Base-by-base conservation (phyloP, 2,329 filamentous ascomycete genomes). In the Paracoccidioides lutzii region DNA sequence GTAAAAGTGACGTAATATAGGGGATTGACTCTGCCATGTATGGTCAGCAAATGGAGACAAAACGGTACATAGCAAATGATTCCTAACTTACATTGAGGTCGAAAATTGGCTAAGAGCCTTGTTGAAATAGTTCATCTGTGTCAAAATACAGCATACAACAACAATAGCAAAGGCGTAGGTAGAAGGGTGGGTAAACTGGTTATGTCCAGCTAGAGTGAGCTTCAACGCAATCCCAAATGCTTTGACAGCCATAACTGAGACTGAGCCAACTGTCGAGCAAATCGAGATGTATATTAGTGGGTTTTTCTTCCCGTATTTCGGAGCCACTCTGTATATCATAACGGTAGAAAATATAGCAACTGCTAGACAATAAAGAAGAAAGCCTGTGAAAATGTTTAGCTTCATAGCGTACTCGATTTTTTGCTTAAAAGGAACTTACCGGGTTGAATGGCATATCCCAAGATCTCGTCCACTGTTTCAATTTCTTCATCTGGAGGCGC, bases 111-210 rank as follows among this genome's bases (percentile, higher is more conserved):
- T 94, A 58, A 98, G 76, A 6, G 93, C 93, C 73, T 98, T 98
- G 78, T 98, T 98, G 74, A 98, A 95, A 73, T 98, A 98, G 73
- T 98, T 98, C 93, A 98, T 97, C 77, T 98, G 93, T 7, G 90
- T 96, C 62, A 98, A 72, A 67, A 98, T 97, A 76, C 93, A 98
- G 61, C 96, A 88, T 3, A 80, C 78, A 0, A 90, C 93, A 61
- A 97, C 82, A 62, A 98, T 96, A 72, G 91, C 84, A 70, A 98
- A 98, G 60, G 96, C 90, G 65, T 98, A 98, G 58, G 94, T 98
- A 52, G 90, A 95, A 2, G 94, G 88, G 64, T 95, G 88, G 4
- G 82, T 83, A 71, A 98, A 96, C 71, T 98, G 93, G 73, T 98
- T 98, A 72, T 94, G 86, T 54, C 91, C 93, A 50, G 80, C 83